These are phyloP conservation scores for Trichosporon ovoides DNA, from an alignment of 1,284 basidiomycete genomes.

Conservation along the genomic window DNA sequence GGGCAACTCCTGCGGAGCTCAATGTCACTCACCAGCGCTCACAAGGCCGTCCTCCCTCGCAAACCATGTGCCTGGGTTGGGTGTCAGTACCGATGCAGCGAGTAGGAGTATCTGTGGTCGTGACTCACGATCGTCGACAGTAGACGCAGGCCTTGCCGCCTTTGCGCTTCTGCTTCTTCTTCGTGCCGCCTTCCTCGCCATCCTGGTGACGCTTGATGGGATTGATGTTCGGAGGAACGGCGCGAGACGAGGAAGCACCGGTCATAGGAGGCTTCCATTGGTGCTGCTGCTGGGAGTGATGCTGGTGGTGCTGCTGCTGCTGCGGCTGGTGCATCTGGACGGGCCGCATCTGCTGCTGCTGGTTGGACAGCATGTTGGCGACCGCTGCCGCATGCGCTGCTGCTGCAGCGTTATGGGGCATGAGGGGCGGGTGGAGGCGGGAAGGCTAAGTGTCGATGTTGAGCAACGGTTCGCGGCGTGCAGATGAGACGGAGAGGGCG, in stretches of 20 bases:
- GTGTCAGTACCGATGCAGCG: background rate
- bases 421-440: constrained; percentile 1
- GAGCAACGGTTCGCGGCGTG: background rate
- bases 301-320: background rate
- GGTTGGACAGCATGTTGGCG: background rate
- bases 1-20: background rate
- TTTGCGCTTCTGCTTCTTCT: constrained; percentile 55
- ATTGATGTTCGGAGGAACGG: background rate
- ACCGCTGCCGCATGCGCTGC: background rate
- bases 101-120: background rate
- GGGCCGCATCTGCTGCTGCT: background rate
- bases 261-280: constrained; percentile 3
- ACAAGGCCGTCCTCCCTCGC: constrained; percentile 76
- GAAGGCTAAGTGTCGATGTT: constrained; percentile 1
- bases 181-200: constrained; percentile 29
- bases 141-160: constrained; percentile 78
- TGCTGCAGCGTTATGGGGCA: background rate
- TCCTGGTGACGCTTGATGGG: constrained; percentile 7
- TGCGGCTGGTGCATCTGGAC: constrained; percentile 4
- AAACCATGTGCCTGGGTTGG: constrained; percentile 60
- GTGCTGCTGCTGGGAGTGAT: background rate
- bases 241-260: background rate
- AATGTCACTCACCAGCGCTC: constrained; percentile 68
- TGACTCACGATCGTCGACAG: constrained; percentile 66
- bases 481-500: background rate